phyloP scores from a whole-genome alignment of 805 yeast species.

The Saccharomycopsis fibuligera region DNA sequence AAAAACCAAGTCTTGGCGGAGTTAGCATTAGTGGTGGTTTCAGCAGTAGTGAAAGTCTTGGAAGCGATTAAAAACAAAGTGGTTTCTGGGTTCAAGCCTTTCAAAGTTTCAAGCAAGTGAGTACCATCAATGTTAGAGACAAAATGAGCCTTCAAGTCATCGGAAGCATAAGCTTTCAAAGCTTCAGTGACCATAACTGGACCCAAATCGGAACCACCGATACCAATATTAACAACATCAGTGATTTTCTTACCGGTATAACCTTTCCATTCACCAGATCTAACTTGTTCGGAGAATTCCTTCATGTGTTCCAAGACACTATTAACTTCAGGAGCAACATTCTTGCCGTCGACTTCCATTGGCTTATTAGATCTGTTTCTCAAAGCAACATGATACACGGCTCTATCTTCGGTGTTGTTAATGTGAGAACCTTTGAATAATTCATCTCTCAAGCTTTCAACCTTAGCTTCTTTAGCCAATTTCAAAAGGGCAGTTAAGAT shows the following conservation, averaged over 20 bases:
- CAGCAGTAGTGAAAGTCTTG: constrained; percentile 98
- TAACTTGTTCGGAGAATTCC: constrained; percentile 83
- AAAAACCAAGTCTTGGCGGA: constrained; percentile 95
- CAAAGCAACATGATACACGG: constrained; percentile 94
- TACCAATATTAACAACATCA: constrained; percentile 95
- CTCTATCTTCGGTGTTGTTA: constrained; percentile 93
- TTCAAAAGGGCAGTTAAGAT: constrained; percentile 58
- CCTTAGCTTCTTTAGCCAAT: constrained; percentile 86
- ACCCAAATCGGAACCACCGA: constrained; percentile 98
- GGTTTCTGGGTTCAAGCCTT: constrained; percentile 76
- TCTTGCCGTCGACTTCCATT: constrained; percentile 83
- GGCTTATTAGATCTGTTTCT: constrained; percentile 84
- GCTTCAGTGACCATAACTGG: constrained; percentile 99
- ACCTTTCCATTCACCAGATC: constrained; percentile 95
- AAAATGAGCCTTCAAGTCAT: constrained; percentile 71
- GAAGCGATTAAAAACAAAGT: constrained; percentile 90
- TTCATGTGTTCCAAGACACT: constrained; percentile 91
- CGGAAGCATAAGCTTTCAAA: constrained; percentile 77
- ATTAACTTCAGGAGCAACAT: constrained; percentile 90
- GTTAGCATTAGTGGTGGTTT: constrained; percentile 93
- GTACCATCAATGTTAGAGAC: constrained; percentile 99
- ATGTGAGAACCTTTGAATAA: constrained; percentile 92
- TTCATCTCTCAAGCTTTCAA: constrained; percentile 79
- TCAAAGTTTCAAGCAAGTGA: constrained; percentile 85
- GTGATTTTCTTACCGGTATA: constrained; percentile 92